Evolutionary conservation across 305 asterid species (phyloP), one percentile per base, ranked within the genome.

Genomic region (Fraxinus latifolia): DNA sequence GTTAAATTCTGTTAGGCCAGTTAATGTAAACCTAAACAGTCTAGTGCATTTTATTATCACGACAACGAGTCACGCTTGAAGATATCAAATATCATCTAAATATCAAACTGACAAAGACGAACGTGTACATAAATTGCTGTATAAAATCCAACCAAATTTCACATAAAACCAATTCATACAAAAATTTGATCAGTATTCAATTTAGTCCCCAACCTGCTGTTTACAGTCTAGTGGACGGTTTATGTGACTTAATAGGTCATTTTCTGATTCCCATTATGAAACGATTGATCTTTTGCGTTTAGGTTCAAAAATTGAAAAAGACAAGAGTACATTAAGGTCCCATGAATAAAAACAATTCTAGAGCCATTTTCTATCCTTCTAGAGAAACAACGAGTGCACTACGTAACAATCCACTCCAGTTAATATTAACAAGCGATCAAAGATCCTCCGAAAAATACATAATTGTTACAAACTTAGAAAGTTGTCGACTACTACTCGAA

Each of bases 351-450:
- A 76, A 36, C 70, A 82, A 75, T 79, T 78, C 84, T 82, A 83
- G 44, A 78, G 0, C 62, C 67, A 77, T 67, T 68, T 47, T 47
- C 50, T 53, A 32, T 39, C 44, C 60, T 65, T 76, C 79, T 74
- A 47, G 60, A 79, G 68, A 65, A 81, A 78, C 86, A 76, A 55
- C 39, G 15, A 72, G 23, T 71, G 53, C 86, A 80, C 85, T 72
- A 75, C 27, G 81, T 17, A 78, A 84, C 86, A 82, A 75, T 25
- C 27, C 27, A 25, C 27, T 25, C 27, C 27, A 25, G 27, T 25
- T 25, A 25, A 25, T 25, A 25, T 25, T 25, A 25, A 25, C 1
- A 36, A 5, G 42, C 7, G 42, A 7, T 36, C 42, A 7, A 36
- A 7, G 9, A 36, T 36, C 42, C 42, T 36, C 8, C 8, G 7